These are phyloP conservation scores for Cicer chorassanicum DNA, from an alignment of 306 rosid genomes.

Conservation along the genomic window DNA sequence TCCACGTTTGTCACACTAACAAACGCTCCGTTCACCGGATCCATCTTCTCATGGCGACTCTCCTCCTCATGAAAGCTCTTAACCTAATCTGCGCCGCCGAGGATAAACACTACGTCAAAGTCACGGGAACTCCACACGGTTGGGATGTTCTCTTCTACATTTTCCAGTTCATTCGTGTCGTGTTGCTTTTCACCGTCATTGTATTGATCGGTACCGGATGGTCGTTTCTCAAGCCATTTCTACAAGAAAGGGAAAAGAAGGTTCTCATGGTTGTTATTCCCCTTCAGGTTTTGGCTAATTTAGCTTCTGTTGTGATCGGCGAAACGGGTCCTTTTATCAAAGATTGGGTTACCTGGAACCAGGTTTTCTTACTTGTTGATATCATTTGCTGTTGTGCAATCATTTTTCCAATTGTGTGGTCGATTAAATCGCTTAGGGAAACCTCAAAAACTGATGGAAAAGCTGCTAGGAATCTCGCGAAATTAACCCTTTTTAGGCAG, in stretches of 20 bases:
- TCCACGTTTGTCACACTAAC: conserved; percentile 52
- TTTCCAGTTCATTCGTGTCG: conserved; percentile 79
- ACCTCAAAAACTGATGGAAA: conserved; percentile 94
- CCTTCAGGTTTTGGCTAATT: conserved; percentile 79
- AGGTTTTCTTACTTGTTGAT: conserved; percentile 84
- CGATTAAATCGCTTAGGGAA: conserved; percentile 78
- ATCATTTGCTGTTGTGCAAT: conserved; percentile 87
- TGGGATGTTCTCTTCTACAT: conserved; percentile 90
- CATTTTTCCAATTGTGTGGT: conserved; percentile 91
- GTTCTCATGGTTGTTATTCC: conserved; percentile 89
- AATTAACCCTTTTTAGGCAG: conserved; percentile 81
- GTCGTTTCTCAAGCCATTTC: conserved; percentile 83
- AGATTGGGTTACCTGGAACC: conserved; percentile 92
- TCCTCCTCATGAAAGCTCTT: conserved; percentile 76
- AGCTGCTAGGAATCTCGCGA: conserved; percentile 81
- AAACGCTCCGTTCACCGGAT: conserved; percentile 72
- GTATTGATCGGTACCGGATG: conserved; percentile 88
- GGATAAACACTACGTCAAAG: conserved; percentile 82
- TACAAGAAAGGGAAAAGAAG: conserved; percentile 88
- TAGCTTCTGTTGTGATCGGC: conserved; percentile 80
- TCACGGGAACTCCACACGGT: conserved; percentile 88
- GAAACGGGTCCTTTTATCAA: conserved; percentile 88
- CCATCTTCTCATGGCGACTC: conserved; percentile 72
- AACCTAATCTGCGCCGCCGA: conserved; percentile 83
- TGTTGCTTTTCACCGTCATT: conserved; percentile 77